phyloP scores from a whole-genome alignment of 768 basidiomycete species.

The Tulasnella sp. region DNA sequence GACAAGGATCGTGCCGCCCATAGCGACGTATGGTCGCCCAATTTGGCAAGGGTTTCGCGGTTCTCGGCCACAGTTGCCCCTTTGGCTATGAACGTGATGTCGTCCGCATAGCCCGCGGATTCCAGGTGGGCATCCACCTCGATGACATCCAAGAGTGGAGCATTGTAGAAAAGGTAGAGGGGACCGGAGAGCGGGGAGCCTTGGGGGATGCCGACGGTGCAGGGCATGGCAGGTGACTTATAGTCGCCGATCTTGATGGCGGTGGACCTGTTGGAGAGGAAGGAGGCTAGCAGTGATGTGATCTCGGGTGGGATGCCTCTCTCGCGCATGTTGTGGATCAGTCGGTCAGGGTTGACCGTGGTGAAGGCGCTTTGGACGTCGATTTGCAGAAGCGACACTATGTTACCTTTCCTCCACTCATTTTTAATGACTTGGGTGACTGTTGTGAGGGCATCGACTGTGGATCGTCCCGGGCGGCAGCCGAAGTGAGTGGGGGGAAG shows the following conservation, averaged over 20 bases:
- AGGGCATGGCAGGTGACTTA: background rate
- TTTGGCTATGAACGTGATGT: slow-evolving; percentile 15
- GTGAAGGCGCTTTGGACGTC: slow-evolving; percentile 29
- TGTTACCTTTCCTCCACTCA: slow-evolving; percentile 14
- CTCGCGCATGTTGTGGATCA: slow-evolving; percentile 26
- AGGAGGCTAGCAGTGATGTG: background rate
- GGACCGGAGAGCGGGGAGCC: slow-evolving; percentile 29
- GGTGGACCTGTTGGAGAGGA: slow-evolving; percentile 20
- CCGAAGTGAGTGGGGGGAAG: slow-evolving; percentile 26
- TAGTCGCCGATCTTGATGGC: slow-evolving; percentile 7
- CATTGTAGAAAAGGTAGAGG: slow-evolving; percentile 31
- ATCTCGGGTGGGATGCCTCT: slow-evolving; percentile 14
- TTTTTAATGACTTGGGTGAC: slow-evolving; percentile 18
- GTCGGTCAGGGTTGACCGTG: slow-evolving; percentile 13
- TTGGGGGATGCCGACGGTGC: slow-evolving; percentile 25
- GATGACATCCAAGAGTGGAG: slow-evolving; percentile 21
- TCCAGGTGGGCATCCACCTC: no score
- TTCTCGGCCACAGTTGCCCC: background rate
- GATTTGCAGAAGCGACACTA: background rate
- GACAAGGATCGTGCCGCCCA: slow-evolving; percentile 6
- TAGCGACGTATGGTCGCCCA: background rate
- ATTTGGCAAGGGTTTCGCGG: background rate
- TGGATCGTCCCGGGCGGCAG: slow-evolving; percentile 22
- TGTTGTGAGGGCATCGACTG: slow-evolving; percentile 25
- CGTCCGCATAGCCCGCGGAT: slow-evolving; percentile 21